Percentiles rank a stretch among this genome's conserved stretches.
phyloP scores from a whole-genome alignment of 495 filamentous ascomycete genomes.

The Daldinia vernicosa region DNA sequence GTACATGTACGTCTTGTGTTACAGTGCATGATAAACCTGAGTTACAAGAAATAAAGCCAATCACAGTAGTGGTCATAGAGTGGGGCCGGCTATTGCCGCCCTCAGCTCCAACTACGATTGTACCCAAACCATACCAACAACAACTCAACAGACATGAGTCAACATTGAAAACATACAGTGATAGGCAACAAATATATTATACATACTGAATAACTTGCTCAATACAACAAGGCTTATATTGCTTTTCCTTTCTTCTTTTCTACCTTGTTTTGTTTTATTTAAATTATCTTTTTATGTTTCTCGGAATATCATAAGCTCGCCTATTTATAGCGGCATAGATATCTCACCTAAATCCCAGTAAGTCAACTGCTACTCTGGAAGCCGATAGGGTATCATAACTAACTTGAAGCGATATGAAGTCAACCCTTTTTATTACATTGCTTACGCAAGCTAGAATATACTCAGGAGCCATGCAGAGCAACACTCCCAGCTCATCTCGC shows the following conservation, averaged over 20 bases:
- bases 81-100: conserved; percentile 14
- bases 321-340: not conserved
- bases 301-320: not conserved
- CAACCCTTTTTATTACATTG: not conserved
- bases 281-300: not conserved
- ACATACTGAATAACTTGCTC: not conserved
- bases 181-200: not conserved
- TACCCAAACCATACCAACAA: conserved; percentile 36
- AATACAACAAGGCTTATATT: not conserved
- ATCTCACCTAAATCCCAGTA: not conserved
- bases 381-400: conserved; percentile 13
- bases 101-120: conserved; percentile 17
- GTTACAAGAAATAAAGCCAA: conserved; percentile 2
- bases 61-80: not conserved
- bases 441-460: not conserved
- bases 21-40: not conserved
- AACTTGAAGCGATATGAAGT: not conserved
- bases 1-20: not conserved
- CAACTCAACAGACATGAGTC: not conserved
- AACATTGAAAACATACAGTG: not conserved
- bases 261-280: not conserved
- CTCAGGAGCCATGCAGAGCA: conserved; percentile 35
- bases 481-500: conserved; percentile 42
- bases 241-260: not conserved
- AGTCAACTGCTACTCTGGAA: not conserved